These are phyloP conservation scores for Sporothrix pallida DNA, from an alignment of 2,329 filamentous ascomycete genomes.

Conservation along the genomic window DNA sequence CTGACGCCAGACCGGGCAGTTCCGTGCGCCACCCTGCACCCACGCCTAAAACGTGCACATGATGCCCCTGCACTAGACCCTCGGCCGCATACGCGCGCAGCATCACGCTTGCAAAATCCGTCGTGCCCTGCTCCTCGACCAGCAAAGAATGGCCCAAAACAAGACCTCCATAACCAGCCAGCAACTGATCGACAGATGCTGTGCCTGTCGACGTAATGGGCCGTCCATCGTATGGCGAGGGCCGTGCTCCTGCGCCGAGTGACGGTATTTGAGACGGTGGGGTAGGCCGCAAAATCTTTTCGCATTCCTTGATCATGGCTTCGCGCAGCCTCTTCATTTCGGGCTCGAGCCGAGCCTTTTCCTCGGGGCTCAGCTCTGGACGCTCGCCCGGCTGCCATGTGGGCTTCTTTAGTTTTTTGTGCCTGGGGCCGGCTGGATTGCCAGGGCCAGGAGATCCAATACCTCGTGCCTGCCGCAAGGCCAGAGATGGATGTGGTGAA, in stretches of 20 bases:
- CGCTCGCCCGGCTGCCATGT: conserved; percentile 31
- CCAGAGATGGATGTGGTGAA: not conserved
- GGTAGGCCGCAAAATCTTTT: not conserved
- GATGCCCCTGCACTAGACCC: conserved; percentile 88
- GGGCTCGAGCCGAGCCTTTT: conserved; percentile 29
- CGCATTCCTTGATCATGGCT: conserved; percentile 29
- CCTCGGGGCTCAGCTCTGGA: conserved; percentile 18
- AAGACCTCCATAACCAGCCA: conserved; percentile 86
- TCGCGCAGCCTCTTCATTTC: conserved; percentile 33
- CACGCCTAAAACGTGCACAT: conserved; percentile 82
- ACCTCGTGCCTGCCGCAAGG: not conserved
- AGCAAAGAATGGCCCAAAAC: conserved; percentile 80
- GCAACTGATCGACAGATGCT: conserved; percentile 78
- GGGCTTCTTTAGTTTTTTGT: conserved; percentile 4
- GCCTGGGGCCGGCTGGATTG: not conserved
- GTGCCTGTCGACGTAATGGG: conserved; percentile 91
- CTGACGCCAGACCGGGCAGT: conserved; percentile 71
- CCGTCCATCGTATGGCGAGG: conserved; percentile 87
- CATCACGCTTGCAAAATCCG: conserved; percentile 86
- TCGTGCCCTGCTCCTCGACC: conserved; percentile 88
- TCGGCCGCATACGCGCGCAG: conserved; percentile 91
- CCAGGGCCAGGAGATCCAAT: not conserved
- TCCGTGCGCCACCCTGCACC: conserved; percentile 81
- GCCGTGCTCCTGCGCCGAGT: conserved; percentile 64
- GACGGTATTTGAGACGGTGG: conserved; percentile 33